Evolutionary conservation across 2,329 filamentous ascomycete genomes (phyloP).

Genomic region (Fusarium gaditjirri): DNA sequence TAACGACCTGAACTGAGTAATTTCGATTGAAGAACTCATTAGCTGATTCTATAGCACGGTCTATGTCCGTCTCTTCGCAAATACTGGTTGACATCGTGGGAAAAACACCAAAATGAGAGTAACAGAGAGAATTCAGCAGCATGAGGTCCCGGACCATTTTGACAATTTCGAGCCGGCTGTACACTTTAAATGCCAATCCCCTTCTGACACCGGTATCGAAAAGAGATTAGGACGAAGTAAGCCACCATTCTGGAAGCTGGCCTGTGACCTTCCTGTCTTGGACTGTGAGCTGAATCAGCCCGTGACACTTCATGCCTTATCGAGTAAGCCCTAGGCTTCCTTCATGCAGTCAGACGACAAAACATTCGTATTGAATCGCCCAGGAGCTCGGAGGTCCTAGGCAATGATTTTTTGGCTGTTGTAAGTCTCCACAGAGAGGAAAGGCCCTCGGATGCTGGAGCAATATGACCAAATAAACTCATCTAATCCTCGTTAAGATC

Average conservation of each 20-base stretch:
- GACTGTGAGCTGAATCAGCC: not conserved
- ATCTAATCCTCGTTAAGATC: fast-evolving
- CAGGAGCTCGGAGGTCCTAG: fast-evolving
- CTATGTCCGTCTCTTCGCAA: not conserved
- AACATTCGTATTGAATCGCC: fast-evolving
- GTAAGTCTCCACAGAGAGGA: too few species aligned
- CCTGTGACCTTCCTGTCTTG: not conserved
- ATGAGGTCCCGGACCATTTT: not conserved
- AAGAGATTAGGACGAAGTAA: not conserved
- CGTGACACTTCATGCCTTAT: not conserved
- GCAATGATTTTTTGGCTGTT: not conserved
- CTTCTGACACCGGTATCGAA: too few species aligned
- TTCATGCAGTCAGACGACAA: not conserved
- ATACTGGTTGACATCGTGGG: not conserved
- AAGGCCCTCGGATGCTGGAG: fast-evolving
- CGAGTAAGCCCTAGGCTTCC: not conserved
- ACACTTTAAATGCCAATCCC: fast-evolving
- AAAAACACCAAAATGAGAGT: too few species aligned
- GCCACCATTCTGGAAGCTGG: not conserved
- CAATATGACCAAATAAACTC: not conserved
- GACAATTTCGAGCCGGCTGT: not conserved
- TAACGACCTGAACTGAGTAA: not conserved
- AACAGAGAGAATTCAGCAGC: not conserved
- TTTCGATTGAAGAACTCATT: not conserved
- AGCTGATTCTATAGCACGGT: fast-evolving